Base-by-base conservation (phyloP, 805 yeast species). In the Candida orba region DNA sequence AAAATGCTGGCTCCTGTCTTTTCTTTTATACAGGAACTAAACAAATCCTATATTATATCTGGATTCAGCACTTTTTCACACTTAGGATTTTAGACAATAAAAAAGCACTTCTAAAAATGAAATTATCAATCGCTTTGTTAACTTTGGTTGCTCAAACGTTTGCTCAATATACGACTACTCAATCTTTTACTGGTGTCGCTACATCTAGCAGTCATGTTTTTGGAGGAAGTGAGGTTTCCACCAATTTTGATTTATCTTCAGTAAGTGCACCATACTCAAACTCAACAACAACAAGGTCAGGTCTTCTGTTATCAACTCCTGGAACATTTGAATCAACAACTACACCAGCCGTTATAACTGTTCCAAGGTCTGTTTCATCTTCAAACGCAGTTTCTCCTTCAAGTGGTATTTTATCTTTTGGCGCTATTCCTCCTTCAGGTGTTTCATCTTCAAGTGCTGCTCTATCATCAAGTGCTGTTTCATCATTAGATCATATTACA, bases 91-190 rank as follows among this genome's bases (percentile, higher is more conserved):
- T 20, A 20, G n/a, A 14, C 24, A 13, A n/a, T n/a, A 24, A 17
- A 33, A 20, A 4, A 27, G 4, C 24, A 37, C n/a, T 7, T 4
- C 9, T 27, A 14, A 14, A 39, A 6, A 49, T 40, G 46, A 48
- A n/a, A 37, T 33, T 45, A 25, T 36, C 49, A 18, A 14, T 46
- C 9, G 37, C 49, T 6, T 31, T 51, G 27, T 36, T 46, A 34
- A 30, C 42, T 15, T 34, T 51, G n/a, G 42, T 47, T 14, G 47
- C 54, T 10, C 37, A 34, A 8, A 51, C 51, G 7, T 15, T 44
- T n/a, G 52, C 60, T 5, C 51, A 49, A 14, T 52, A 58, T 9
- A 51, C 56, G 3, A 42, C 46, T 10, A 45, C 51, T n/a, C 46
- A 43, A 15, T 48, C 48, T 29, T 53, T 50, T 47, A 50, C 58